Base-by-base conservation (phyloP, 805 yeast genomes). In the Suhomyces pyralidae region DNA sequence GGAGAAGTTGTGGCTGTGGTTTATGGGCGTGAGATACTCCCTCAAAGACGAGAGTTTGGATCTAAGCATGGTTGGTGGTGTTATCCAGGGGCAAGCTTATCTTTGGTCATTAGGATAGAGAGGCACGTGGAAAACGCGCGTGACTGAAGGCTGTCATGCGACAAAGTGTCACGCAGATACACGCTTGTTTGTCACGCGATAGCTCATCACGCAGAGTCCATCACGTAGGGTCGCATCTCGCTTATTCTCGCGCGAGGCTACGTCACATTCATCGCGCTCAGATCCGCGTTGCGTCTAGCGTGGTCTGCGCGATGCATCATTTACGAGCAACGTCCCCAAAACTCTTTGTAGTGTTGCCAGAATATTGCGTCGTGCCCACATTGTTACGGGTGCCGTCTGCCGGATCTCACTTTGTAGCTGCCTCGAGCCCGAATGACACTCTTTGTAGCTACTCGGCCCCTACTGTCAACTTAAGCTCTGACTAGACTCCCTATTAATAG, bases 1-100 rank as follows among this genome's bases (percentile, higher is more conserved):
- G 51, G 83, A 77, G 72, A 91, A 94, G 15, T 94, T 90, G 24
- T 97, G 91, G n/a, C 76, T 81, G 68, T 92, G 90, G 44, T 86
- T 80, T 2, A 93, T 85, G 1, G 99, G 99, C 2, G 99, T 93
- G 51, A 94, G 74, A 64, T 92, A 93, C 68, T 94, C 99, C 59
- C 98, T 80, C 73, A 92, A 80, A 7, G 91, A 85, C 53, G 94
- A 85, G 55, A 91, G 71, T 20, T 88, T 86, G 36, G 96, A 88
- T 65, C 96, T 81, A 34, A 89, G 40, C 58, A 55, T 55, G 49
- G 20, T 12, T 38, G 42, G 24, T 19, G 20, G 19, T 38, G 14
- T 5, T 38, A 17, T 20, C 20, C 12, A 26, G 40, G 45, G 49
- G 25, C 12, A 36, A 40, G 48, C 43, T 51, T 42, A 17, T 40